These are phyloP conservation scores for Chlorella sorokiniana DNA, from an alignment of 139 green algal genomes.

Conservation along the genomic window DNA sequence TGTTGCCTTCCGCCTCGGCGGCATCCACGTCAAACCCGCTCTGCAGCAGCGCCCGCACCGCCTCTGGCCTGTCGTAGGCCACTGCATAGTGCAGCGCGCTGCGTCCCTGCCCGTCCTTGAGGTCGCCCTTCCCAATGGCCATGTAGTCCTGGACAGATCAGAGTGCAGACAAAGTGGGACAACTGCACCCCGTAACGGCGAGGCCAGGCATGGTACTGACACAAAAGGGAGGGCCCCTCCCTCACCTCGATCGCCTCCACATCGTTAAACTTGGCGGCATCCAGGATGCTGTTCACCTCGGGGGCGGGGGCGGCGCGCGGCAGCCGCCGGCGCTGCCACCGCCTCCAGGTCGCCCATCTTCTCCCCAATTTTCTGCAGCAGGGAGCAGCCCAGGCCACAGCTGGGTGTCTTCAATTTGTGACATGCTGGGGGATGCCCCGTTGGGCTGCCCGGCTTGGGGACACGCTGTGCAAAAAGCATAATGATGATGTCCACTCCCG, in stretches of 20 bases:
- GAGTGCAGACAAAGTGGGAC: too few relatives aligned
- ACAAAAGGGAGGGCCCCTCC: too few relatives aligned
- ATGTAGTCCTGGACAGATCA: too few relatives aligned
- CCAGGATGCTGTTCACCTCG: slow-evolving; percentile 78
- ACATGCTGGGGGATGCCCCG: neutral
- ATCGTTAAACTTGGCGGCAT: slow-evolving; percentile 85
- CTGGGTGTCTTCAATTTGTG: too few relatives aligned
- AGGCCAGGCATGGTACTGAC: too few relatives aligned
- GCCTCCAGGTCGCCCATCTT: slow-evolving; percentile 61
- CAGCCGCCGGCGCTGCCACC: neutral
- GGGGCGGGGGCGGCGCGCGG: slow-evolving; percentile 25
- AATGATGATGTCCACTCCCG: too few relatives aligned
- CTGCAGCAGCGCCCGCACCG: slow-evolving; percentile 40
- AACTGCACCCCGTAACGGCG: too few relatives aligned
- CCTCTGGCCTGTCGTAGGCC: neutral
- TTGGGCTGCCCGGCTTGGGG: too few relatives aligned
- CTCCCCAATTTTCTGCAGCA: slow-evolving; percentile 60
- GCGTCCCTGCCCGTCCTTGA: slow-evolving; percentile 66
- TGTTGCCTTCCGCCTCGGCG: slow-evolving; percentile 71
- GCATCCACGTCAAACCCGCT: slow-evolving; percentile 44
- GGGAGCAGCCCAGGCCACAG: neutral
- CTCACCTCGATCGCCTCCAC: slow-evolving; percentile 74
- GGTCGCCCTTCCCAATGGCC: slow-evolving; percentile 78
- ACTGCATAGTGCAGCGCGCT: slow-evolving; percentile 82
- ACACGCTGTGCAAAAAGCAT: too few relatives aligned